phyloP scores from a whole-genome alignment of 2,329 filamentous ascomycete species.

The Monilinia fructigena region DNA sequence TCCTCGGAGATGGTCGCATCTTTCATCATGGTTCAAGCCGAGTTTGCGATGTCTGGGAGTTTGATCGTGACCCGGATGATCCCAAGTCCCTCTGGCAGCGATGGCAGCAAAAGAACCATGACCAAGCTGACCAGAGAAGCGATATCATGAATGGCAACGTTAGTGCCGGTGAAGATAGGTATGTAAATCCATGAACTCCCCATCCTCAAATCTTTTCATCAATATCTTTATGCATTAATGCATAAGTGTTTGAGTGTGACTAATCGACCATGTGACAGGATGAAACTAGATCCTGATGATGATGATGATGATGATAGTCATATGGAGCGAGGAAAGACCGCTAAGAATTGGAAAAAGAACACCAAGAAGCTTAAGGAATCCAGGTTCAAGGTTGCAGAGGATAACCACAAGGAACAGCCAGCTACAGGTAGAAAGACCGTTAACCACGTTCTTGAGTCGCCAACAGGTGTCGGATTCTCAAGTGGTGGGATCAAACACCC shows the following conservation, averaged over 20 bases:
- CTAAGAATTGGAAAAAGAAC: background rate
- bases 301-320: background rate
- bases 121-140: background rate
- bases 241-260: background rate
- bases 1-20: background rate
- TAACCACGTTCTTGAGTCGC: background rate
- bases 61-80: conserved; percentile 1
- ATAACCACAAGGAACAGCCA: background rate
- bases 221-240: background rate
- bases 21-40: background rate
- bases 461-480: background rate
- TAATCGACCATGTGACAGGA: background rate
- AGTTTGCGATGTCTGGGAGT: background rate
- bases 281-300: background rate
- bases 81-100: background rate
- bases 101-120: background rate
- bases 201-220: background rate
- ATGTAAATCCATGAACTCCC: background rate
- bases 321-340: background rate
- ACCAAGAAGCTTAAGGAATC: background rate
- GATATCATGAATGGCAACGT: background rate
- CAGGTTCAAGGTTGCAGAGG: background rate
- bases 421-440: background rate
- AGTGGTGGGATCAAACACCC: background rate
- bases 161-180: conserved; percentile 1